These are phyloP conservation scores for Arxiozyma heterogenica DNA, from an alignment of 1,139 yeast species.

Conservation along the genomic window DNA sequence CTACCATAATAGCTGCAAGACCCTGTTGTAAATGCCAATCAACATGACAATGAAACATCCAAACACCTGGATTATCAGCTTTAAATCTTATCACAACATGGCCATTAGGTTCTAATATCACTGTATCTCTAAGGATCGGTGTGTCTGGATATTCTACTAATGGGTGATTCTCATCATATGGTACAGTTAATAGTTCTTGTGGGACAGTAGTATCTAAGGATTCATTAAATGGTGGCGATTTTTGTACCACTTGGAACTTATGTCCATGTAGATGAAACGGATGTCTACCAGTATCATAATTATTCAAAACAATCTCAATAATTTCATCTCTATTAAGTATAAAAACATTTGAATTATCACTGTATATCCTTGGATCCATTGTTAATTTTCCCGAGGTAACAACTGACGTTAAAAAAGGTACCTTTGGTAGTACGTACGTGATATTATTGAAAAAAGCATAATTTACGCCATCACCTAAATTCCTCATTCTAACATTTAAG, in stretches of 20 bases:
- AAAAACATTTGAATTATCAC: slow-evolving; percentile 56
- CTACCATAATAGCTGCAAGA: slow-evolving; percentile 56
- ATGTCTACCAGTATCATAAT: slow-evolving; percentile 66
- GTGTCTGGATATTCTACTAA: slow-evolving; percentile 43
- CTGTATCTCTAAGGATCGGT: slow-evolving; percentile 61
- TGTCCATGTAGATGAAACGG: slow-evolving; percentile 84
- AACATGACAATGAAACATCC: slow-evolving; percentile 78
- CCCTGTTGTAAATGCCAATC: slow-evolving; percentile 81
- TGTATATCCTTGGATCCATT: slow-evolving; percentile 45
- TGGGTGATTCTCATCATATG: slow-evolving; percentile 40
- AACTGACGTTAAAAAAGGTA: slow-evolving; percentile 56
- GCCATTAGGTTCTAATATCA: slow-evolving; percentile 55
- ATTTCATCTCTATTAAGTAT: slow-evolving; percentile 54
- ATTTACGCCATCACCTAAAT: slow-evolving; percentile 61
- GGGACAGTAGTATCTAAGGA: slow-evolving; percentile 33
- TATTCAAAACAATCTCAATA: slow-evolving; percentile 60
- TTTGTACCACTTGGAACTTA: slow-evolving; percentile 55
- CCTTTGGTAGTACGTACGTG: slow-evolving; percentile 53
- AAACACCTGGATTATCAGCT: slow-evolving; percentile 75
- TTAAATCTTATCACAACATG: slow-evolving; percentile 56
- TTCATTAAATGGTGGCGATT: slow-evolving; percentile 40
- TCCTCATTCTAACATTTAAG: slow-evolving; percentile 55
- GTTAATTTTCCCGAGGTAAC: slow-evolving; percentile 43
- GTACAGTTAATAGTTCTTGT: slow-evolving; percentile 23
- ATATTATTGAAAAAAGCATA: slow-evolving; percentile 69